Evolutionary conservation across 305 asterid species (phyloP).

Genomic region (Solanum hybrid): DNA sequence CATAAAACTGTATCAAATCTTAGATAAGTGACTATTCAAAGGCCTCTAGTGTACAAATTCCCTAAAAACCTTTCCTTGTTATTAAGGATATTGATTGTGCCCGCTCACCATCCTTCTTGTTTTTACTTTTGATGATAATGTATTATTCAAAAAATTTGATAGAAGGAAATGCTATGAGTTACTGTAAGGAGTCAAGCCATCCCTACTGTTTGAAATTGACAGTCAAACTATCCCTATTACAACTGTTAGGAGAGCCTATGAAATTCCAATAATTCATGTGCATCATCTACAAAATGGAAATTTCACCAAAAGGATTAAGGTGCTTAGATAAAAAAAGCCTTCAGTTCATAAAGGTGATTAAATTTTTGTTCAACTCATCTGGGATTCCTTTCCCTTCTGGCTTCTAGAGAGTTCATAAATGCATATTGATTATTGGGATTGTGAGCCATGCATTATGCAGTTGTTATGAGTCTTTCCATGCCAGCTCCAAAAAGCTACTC

Average conservation of each 20-base stretch:
- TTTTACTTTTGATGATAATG: not conserved
- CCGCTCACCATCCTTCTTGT: not conserved
- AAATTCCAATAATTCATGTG: not conserved
- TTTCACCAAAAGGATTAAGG: not conserved
- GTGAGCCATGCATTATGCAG: not conserved
- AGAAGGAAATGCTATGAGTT: not conserved
- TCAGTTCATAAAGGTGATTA: not conserved
- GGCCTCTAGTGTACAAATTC: constrained; percentile 1
- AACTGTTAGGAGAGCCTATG: not conserved
- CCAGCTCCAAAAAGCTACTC: not conserved
- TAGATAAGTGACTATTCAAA: not conserved
- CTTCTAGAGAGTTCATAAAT: not conserved
- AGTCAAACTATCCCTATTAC: not conserved
- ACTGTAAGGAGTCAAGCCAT: not conserved
- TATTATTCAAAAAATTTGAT: not conserved
- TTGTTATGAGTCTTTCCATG: not conserved
- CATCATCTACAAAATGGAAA: not conserved
- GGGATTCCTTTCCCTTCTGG: not conserved
- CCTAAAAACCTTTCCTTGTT: not conserved
- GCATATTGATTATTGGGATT: not conserved
- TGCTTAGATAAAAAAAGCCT: not conserved
- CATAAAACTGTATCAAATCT: not conserved
- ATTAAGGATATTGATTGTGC: not conserved
- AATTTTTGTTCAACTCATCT: not conserved
- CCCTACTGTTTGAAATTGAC: not conserved